These are phyloP conservation scores for Cyclospora cayetanensis DNA, from an alignment of 169 alveolate species.

Conservation along the genomic window DNA sequence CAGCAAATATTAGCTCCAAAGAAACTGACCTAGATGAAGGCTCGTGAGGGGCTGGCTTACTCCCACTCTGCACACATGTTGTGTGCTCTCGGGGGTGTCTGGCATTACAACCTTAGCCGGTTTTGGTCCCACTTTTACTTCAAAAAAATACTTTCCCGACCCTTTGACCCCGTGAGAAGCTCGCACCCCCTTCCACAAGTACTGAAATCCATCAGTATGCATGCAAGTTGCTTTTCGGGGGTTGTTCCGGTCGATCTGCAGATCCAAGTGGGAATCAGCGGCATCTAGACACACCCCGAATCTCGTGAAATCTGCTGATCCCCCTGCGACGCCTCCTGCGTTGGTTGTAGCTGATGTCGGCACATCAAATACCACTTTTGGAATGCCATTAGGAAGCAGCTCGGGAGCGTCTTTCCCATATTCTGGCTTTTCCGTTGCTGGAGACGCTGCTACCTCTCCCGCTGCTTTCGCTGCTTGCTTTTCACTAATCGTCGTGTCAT, in stretches of 20 bases:
- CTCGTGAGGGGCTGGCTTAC: conserved; percentile 65
- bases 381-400: background rate
- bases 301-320: too few relatives aligned
- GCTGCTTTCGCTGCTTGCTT: too few relatives aligned
- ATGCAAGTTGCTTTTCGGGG: conserved; percentile 31
- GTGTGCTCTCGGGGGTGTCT: conserved; percentile 51
- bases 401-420: background rate
- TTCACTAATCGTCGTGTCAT: too few relatives aligned
- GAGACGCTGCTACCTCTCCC: background rate
- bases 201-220: conserved; percentile 63
- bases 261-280: conserved; percentile 54
- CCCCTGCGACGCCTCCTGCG: too few relatives aligned
- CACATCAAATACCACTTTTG: background rate
- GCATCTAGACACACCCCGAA: conserved; percentile 32
- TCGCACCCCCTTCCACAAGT: conserved; percentile 61
- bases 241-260: background rate
- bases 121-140: background rate
- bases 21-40: conserved; percentile 24
- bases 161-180: conserved; percentile 18
- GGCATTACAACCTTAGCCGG: conserved; percentile 63
- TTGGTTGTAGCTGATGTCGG: background rate
- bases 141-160: conserved; percentile 9
- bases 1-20: too few relatives aligned
- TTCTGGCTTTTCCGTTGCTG: background rate
- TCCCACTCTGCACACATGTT: conserved; percentile 61